phyloP scores from a whole-genome alignment of 306 rosid genomes.

The Prunus mira region DNA sequence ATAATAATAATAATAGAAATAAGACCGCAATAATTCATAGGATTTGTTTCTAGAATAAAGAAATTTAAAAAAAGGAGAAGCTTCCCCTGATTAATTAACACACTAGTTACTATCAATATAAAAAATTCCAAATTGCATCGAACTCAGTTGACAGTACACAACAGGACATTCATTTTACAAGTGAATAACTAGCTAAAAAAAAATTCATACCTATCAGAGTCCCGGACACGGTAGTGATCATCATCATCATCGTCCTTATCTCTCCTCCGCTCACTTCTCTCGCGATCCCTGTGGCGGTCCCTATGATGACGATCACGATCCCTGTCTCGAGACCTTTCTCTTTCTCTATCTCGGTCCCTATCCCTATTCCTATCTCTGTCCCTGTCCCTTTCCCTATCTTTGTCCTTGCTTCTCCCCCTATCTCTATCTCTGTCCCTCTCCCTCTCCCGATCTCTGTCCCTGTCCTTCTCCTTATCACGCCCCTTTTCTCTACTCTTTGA shows the following conservation, averaged over 20 bases:
- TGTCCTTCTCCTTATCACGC: conserved; percentile 43
- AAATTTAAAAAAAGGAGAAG: background rate
- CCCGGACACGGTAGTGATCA: conserved; percentile 62
- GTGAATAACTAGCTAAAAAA: background rate
- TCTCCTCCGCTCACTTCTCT: conserved; percentile 76
- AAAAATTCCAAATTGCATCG: background rate
- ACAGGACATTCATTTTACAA: background rate
- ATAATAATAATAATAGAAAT: background rate
- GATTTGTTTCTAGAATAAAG: background rate
- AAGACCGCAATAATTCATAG: background rate
- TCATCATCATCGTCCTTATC: conserved; percentile 73
- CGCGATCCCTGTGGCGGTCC: conserved; percentile 64
- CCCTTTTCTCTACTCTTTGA: conserved; percentile 91
- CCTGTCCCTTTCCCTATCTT: conserved; percentile 47
- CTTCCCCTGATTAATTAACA: background rate
- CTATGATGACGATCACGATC: conserved; percentile 46
- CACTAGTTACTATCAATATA: background rate
- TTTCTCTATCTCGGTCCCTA: conserved; percentile 25
- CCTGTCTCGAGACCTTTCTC: conserved; percentile 56
- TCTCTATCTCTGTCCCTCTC: conserved; percentile 33
- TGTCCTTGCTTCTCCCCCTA: conserved; percentile 35
- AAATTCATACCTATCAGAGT: conserved; percentile 61
- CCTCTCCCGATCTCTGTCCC: conserved; percentile 17
- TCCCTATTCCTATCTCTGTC: conserved; percentile 65
- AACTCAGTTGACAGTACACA: background rate